Evolutionary conservation across 2,329 filamentous ascomycete species (phyloP).

Genomic region (Achaetomium macrosporum): DNA sequence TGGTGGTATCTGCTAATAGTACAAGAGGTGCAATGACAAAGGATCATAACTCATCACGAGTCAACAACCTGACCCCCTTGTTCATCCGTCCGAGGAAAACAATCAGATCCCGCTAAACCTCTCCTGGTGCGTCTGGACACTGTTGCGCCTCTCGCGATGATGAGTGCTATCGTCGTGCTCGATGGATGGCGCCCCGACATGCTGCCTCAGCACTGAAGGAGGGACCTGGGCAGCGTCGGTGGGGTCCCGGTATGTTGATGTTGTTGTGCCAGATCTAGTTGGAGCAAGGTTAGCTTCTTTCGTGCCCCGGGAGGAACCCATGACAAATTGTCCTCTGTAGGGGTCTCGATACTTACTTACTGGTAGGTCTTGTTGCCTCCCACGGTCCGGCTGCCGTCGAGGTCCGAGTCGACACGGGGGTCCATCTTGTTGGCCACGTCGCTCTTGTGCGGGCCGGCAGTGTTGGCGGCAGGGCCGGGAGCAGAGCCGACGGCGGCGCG

Average conservation of each 20-base stretch:
- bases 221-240: constrained; percentile 53
- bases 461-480: constrained; percentile 38
- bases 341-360: constrained; percentile 34
- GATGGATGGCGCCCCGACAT: constrained; percentile 41
- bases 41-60: constrained; percentile 12
- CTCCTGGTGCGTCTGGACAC: constrained; percentile 43
- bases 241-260: constrained; percentile 35
- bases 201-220: constrained; percentile 45
- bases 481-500: constrained; percentile 31
- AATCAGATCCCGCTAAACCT: constrained; percentile 40
- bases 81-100: not conserved
- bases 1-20: constrained; percentile 11
- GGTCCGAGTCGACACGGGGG: constrained; percentile 50
- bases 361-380: constrained; percentile 48
- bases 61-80: not conserved
- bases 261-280: constrained; percentile 11
- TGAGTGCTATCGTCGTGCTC: constrained; percentile 40
- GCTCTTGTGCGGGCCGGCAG: constrained; percentile 47
- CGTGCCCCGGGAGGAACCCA: no score
- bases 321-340: not conserved
- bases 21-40: constrained; percentile 4
- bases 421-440: constrained; percentile 51
- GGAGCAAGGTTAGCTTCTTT: constrained; percentile 1
- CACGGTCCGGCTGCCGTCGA: constrained; percentile 48
- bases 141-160: constrained; percentile 42